These are phyloP conservation scores for Lolium rigidum DNA, from an alignment of 176 grass and related monocot species.

Conservation along the genomic window DNA sequence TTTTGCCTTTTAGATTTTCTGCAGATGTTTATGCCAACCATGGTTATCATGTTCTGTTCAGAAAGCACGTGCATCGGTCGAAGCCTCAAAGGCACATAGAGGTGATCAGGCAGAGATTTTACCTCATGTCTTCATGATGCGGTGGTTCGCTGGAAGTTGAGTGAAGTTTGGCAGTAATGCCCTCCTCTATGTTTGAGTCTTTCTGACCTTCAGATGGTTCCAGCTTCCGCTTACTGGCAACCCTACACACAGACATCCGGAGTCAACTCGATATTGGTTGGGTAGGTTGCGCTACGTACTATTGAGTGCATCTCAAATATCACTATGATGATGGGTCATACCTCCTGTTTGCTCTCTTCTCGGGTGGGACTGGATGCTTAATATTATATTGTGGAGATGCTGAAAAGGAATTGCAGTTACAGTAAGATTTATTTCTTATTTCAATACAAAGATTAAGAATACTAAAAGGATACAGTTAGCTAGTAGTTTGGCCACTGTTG, in stretches of 20 bases:
- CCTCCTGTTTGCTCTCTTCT: conserved; percentile 32
- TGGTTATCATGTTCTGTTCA: conserved; percentile 23
- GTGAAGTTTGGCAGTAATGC: neutral
- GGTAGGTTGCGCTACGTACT: conserved; percentile 5
- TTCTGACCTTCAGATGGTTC: conserved; percentile 27
- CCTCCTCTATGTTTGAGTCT: conserved; percentile 23
- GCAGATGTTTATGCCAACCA: neutral
- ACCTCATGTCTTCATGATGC: conserved; percentile 37
- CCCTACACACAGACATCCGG: conserved; percentile 39
- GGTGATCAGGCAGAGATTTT: conserved; percentile 5
- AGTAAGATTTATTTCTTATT: conserved; percentile 12
- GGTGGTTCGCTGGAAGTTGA: conserved; percentile 5
- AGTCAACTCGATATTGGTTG: conserved; percentile 35
- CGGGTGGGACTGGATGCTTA: conserved; percentile 14
- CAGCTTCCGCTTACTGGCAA: conserved; percentile 31
- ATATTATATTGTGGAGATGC: conserved; percentile 33
- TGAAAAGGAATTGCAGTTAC: conserved; percentile 40
- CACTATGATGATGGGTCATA: conserved; percentile 26
- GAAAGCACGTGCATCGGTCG: conserved; percentile 6
- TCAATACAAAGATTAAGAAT: neutral
- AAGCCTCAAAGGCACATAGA: neutral
- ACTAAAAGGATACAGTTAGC: neutral
- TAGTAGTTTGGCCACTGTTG: conserved; percentile 1
- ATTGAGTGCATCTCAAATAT: conserved; percentile 38
- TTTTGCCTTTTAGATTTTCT: conserved; percentile 42